These are phyloP conservation scores for Barnettozyma populi DNA, from an alignment of 805 yeast genomes.

Conservation along the genomic window DNA sequence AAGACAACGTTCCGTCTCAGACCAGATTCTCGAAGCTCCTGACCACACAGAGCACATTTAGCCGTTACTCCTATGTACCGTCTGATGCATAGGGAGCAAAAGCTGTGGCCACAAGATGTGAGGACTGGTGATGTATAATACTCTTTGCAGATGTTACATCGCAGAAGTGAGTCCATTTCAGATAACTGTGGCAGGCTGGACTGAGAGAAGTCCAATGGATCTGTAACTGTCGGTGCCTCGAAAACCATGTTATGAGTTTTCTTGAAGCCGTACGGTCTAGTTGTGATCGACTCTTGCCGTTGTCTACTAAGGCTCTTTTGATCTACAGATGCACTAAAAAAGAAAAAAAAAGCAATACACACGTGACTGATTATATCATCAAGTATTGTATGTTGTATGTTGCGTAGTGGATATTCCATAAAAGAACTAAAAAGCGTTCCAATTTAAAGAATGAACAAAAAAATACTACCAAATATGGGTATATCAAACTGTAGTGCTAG, in stretches of 20 bases:
- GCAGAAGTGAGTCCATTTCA: conserved; percentile 60
- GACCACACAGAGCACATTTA: conserved; percentile 74
- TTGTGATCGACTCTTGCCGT: background rate
- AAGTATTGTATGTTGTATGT: background rate
- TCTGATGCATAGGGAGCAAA: conserved; percentile 83
- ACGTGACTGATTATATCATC: background rate
- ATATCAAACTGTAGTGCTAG: too few relatives aligned
- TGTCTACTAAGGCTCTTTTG: background rate
- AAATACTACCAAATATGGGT: too few relatives aligned
- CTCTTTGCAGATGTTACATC: conserved; percentile 90
- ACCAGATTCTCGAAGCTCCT: conserved; percentile 63
- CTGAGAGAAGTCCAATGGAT: conserved; percentile 65
- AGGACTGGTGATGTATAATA: conserved; percentile 72
- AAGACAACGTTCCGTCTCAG: conserved; percentile 60
- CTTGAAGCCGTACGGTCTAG: background rate
- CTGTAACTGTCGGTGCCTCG: conserved; percentile 34
- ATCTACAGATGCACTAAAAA: background rate
- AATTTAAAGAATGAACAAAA: background rate
- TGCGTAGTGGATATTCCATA: too few relatives aligned
- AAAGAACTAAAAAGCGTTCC: too few relatives aligned
- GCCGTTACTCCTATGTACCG: conserved; percentile 54
- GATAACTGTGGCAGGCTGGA: conserved; percentile 51
- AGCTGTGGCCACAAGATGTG: conserved; percentile 83
- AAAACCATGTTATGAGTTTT: background rate
- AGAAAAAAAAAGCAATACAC: background rate